Evolutionary conservation across 2,329 filamentous ascomycete genomes (phyloP).

Genomic region (Monilinia aucupariae): DNA sequence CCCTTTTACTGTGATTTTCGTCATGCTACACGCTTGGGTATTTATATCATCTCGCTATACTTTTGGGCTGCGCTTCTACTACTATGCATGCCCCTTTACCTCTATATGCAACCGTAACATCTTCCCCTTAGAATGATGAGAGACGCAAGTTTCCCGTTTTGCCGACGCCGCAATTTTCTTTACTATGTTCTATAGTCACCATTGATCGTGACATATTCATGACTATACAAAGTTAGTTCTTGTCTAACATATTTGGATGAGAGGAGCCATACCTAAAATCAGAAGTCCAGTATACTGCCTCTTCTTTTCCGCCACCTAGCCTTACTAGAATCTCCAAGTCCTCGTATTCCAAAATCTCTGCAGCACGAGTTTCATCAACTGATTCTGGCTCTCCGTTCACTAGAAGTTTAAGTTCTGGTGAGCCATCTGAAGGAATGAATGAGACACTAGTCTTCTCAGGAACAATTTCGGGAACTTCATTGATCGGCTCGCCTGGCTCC

Average conservation of each 20-base stretch:
- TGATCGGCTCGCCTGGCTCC: conserved; percentile 50
- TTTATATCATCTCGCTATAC: conserved; percentile 2
- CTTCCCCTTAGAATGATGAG: neutral
- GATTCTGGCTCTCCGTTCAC: conserved; percentile 74
- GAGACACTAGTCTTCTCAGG: conserved; percentile 71
- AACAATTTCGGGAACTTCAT: conserved; percentile 57
- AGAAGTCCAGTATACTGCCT: conserved; percentile 77
- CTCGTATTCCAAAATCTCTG: conserved; percentile 70
- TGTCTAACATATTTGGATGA: neutral
- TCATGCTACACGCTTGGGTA: conserved; percentile 7
- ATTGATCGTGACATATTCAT: conserved; percentile 64
- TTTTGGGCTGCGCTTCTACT: neutral
- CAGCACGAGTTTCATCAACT: conserved; percentile 71
- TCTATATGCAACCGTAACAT: neutral
- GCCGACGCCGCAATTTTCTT: neutral
- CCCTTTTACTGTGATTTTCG: neutral
- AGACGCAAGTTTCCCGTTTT: neutral
- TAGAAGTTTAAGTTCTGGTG: conserved; percentile 67
- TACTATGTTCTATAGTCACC: conserved; percentile 59
- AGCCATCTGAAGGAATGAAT: conserved; percentile 73
- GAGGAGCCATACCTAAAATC: conserved; percentile 68
- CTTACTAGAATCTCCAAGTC: conserved; percentile 74
- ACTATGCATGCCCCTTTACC: neutral
- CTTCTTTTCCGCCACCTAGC: conserved; percentile 62
- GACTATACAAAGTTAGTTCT: conserved; percentile 38